Conservation (phyloP, 768 basidiomycete species). For the Ramaria sp. region DNA sequence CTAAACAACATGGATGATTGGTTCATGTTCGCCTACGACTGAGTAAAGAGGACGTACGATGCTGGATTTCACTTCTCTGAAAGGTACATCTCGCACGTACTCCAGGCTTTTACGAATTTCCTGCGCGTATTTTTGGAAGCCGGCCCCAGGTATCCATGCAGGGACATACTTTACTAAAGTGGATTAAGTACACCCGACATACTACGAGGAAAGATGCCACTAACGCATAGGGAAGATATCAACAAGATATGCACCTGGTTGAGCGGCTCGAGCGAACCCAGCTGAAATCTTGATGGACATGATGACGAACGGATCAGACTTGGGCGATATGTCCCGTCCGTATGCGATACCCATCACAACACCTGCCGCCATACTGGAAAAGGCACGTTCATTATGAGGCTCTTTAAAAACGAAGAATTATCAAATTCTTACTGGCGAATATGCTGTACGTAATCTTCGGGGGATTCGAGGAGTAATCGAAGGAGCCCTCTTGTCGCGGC, state of each 20-base stretch:
- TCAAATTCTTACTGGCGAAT: conserved; percentile 15
- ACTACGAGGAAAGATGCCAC: background rate
- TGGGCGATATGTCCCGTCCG: background rate
- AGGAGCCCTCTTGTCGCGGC: conserved; percentile 28
- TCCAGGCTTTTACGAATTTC: background rate
- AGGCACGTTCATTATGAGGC: background rate
- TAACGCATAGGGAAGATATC: background rate
- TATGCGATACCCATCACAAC: conserved; percentile 2
- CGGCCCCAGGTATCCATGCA: conserved; percentile 18
- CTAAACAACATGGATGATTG: too few relatives aligned
- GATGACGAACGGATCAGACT: background rate
- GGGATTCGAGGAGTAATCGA: conserved; percentile 26
- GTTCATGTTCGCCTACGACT: too few relatives aligned
- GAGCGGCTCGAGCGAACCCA: background rate
- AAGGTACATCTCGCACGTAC: too few relatives aligned
- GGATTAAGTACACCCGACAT: background rate
- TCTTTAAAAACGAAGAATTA: background rate
- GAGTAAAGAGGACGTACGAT: too few relatives aligned
- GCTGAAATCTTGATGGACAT: background rate
- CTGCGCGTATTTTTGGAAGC: conserved; percentile 16
- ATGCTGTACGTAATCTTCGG: conserved; percentile 26
- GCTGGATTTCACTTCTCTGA: too few relatives aligned
- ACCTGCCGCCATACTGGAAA: background rate
- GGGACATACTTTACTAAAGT: conserved; percentile 14
- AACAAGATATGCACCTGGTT: conserved; percentile 3